Evolutionary conservation across 75 land plant genomes (phyloP).

Genomic region (Pinus tabuliformis): DNA sequence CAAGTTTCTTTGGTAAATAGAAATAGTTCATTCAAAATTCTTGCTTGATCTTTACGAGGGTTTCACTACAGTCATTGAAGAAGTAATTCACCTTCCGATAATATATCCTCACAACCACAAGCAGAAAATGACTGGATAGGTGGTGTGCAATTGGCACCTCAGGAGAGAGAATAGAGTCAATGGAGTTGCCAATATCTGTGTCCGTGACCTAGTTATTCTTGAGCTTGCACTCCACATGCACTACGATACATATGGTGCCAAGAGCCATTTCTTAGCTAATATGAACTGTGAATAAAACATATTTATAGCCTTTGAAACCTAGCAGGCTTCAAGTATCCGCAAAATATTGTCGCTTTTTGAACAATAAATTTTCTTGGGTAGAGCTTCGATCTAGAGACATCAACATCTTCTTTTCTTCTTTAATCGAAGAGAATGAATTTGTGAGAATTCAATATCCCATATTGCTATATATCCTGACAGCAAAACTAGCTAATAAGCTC

Average conservation of each 20-base stretch:
- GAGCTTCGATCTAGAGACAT: neutral
- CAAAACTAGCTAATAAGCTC: neutral
- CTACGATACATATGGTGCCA: conserved; percentile 98
- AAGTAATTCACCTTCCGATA: conserved; percentile 96
- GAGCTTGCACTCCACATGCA: conserved; percentile 94
- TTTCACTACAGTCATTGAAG: conserved; percentile 98
- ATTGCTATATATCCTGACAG: no score
- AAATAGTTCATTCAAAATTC: no score
- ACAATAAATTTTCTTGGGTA: neutral
- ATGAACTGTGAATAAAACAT: conserved; percentile 99
- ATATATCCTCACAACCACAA: conserved; percentile 98
- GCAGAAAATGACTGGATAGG: conserved; percentile 92
- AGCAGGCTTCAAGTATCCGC: neutral
- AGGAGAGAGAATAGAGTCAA: conserved; percentile 36
- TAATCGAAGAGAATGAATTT: neutral
- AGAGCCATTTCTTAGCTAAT: conserved; percentile 93
- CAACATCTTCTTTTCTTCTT: no score
- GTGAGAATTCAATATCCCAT: neutral
- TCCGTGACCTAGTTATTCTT: conserved; percentile 96
- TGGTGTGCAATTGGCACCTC: conserved; percentile 96
- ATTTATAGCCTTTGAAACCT: neutral
- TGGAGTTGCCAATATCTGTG: conserved; percentile 92
- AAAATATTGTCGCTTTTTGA: neutral
- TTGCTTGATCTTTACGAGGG: conserved; percentile 91
- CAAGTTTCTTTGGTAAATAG: no score